Evolutionary conservation across 2,329 filamentous ascomycete genomes (phyloP).

Genomic region (Aspergillus vadensis): DNA sequence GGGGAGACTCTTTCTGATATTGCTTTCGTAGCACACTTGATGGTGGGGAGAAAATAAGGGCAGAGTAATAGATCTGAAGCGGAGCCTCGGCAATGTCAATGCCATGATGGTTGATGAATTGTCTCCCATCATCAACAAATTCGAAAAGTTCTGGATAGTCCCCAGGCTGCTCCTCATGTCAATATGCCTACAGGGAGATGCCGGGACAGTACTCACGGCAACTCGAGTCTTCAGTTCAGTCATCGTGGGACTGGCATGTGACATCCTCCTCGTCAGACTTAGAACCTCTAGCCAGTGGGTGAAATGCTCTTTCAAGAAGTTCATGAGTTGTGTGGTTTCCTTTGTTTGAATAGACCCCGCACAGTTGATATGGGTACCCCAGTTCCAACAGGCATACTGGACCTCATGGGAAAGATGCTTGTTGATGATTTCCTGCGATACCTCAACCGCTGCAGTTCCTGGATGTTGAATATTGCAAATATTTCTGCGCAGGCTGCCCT

Average conservation of each 20-base stretch:
- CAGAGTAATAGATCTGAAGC: not conserved
- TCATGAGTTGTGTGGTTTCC: not conserved
- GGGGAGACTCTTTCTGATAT: not conserved
- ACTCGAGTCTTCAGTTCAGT: not conserved
- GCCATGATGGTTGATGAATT: not conserved
- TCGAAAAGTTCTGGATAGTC: not conserved
- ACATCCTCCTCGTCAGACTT: not conserved
- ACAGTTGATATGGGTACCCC: not conserved
- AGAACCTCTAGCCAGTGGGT: not conserved
- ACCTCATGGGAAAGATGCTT: not conserved
- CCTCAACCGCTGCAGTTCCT: not conserved
- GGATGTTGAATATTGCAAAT: not conserved
- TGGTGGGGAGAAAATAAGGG: not conserved
- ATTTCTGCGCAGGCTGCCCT: not conserved
- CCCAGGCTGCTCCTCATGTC: not conserved
- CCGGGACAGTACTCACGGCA: not conserved
- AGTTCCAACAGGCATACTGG: not conserved
- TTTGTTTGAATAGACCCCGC: not conserved
- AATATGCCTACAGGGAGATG: not conserved
- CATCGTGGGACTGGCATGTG: not conserved
- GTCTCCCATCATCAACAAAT: not conserved
- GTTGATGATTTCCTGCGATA: not conserved
- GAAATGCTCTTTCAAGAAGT: not conserved
- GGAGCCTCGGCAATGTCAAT: not conserved
- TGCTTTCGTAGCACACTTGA: not conserved